Evolutionary conservation across 768 basidiomycete genomes (phyloP).

Genomic region (Auricularia auricula-judae): DNA sequence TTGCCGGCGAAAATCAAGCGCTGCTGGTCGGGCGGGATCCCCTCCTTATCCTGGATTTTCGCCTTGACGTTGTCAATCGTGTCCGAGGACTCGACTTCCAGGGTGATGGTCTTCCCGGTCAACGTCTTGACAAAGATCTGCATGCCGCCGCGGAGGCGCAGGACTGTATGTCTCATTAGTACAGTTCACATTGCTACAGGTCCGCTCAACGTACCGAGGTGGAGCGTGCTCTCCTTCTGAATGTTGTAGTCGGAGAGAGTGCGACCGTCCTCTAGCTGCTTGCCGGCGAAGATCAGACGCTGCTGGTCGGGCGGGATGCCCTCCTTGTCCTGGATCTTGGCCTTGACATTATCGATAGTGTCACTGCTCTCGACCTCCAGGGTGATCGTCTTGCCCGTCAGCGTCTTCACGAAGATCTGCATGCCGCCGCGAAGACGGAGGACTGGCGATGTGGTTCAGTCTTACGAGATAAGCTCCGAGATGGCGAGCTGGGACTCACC

Average conservation of each 20-base stretch:
- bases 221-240: conserved; percentile 70
- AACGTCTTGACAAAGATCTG: conserved; percentile 14
- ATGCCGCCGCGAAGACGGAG: conserved; percentile 88
- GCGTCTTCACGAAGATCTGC: conserved; percentile 75
- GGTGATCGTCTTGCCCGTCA: conserved; percentile 90
- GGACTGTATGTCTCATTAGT: conserved; percentile 8
- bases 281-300: conserved; percentile 85
- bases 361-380: conserved; percentile 80
- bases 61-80: conserved; percentile 25
- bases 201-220: conserved; percentile 29
- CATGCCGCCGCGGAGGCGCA: conserved; percentile 17
- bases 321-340: conserved; percentile 92
- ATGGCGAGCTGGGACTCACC: conserved; percentile 12
- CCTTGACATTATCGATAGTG: conserved; percentile 80
- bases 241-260: conserved; percentile 78
- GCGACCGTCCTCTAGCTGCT: conserved; percentile 89
- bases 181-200: not conserved
- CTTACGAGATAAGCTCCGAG: not conserved
- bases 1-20: conserved; percentile 36
- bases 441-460: conserved; percentile 24
- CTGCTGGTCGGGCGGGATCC: conserved; percentile 24
- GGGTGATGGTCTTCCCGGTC: conserved; percentile 34
- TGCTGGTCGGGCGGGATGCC: conserved; percentile 84
- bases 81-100: conserved; percentile 24
- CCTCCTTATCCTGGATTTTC: conserved; percentile 10